phyloP scores from a whole-genome alignment of 768 basidiomycete genomes.

The Exsudoporus frostii region DNA sequence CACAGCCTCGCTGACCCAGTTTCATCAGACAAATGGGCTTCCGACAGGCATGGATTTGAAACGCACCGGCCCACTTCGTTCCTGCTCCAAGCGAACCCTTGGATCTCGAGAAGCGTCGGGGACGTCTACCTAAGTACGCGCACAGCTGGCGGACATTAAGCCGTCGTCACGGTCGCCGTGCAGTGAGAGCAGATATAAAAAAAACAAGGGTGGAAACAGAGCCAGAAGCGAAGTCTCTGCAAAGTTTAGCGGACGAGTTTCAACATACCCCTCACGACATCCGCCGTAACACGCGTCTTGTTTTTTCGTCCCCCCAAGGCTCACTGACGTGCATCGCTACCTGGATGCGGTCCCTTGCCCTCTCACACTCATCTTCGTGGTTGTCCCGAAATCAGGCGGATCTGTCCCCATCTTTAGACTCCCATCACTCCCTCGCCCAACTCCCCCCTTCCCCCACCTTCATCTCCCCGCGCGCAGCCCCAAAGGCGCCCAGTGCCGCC shows the following conservation, averaged over 20 bases:
- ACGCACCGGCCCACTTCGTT: neutral
- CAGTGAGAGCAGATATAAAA: no score
- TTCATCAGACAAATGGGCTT: neutral
- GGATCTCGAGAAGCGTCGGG: neutral
- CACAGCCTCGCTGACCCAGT: neutral
- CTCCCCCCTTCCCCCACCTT: constrained; percentile 46
- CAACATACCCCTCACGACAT: neutral
- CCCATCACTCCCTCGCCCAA: constrained; percentile 16
- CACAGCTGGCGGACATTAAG: neutral
- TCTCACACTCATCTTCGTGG: constrained; percentile 33
- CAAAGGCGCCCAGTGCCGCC: constrained; percentile 29
- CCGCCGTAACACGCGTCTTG: constrained; percentile 2
- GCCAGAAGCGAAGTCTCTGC: neutral
- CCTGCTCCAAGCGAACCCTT: neutral
- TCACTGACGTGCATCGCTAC: neutral
- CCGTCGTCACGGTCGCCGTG: neutral
- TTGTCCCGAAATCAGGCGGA: constrained; percentile 36
- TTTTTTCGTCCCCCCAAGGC: neutral
- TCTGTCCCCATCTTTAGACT: constrained; percentile 34
- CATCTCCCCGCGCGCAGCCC: constrained; percentile 34
- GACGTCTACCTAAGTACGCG: neutral
- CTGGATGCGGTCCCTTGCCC: constrained; percentile 35
- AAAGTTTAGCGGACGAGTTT: constrained; percentile 2
- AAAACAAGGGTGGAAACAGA: neutral
- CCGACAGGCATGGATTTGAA: neutral